Base-by-base conservation (phyloP, 2,329 filamentous ascomycete species). In the Incumbomyces delicatus region DNA sequence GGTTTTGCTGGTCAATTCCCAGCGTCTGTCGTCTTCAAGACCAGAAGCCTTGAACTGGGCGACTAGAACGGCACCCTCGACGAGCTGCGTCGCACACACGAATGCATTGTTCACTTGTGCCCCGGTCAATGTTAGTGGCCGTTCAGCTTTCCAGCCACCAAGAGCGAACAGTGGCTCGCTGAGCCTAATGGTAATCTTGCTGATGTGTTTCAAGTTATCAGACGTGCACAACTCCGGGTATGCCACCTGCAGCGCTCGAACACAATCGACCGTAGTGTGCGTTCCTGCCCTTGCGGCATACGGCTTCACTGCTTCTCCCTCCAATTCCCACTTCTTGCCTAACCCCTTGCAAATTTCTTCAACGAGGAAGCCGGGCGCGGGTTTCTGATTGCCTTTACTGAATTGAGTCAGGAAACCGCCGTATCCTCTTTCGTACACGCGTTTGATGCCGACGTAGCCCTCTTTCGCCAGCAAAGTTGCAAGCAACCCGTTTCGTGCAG, bases 341-440 rank as follows among this genome's bases (percentile, higher is more conserved):
- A 71, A 58, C 1, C 51, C 62, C 32, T 60, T 55, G 18, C 52
- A 42, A 17, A 67, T 34, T 50, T 63, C 62, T 41, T 55, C 53
- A 11, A 53, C 29, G 16, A 14, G 2, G 20, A 5, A 35, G 11
- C 52, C 51, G 0, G 63, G 63, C 1, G 59, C 46, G 8, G 22
- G 22, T 18, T 56, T 53, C 1, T 53, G 57, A n/a, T 51, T 55
- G 0, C 62, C 61, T 27, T 58, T 47, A 12, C 63, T 60, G 49
- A 71, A 71, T 47, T 58, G 61, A n/a, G 54, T 52, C 8, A 72
- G 52, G 47, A 66, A 71, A 0, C 68, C 69, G 2, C 68, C 68
- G 42, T 70, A 72, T 1, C 57, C 58, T 2, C 61, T 56, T 44
- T 71, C 67, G 38, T 62, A 68, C 1, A 68, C 64, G 35, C 62